Evolutionary conservation across 495 filamentous ascomycete species (phyloP), one percentile per base, ranked within the genome.

Genomic region (Sordaria brevicollis): DNA sequence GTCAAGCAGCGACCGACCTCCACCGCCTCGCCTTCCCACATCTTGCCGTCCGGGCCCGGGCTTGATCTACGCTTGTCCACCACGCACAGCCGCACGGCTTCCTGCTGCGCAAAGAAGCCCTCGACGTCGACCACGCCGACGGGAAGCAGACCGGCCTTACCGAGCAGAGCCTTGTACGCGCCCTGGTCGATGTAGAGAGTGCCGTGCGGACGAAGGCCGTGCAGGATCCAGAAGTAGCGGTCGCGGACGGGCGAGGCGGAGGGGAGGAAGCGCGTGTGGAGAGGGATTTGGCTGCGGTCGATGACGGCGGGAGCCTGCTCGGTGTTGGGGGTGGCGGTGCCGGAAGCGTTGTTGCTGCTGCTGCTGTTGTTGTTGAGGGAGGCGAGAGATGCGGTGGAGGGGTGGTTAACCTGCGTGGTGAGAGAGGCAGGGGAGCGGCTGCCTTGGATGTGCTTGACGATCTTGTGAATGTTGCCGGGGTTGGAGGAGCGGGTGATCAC

Each of bases 201-300:
- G 1, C 95, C 95, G 72, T 95, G 93, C 3, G 96, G 92, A 4
- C 90, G 89, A n/a, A 98, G 87, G 33, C 95, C 95, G 76, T 99
- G 91, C 0, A 98, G 88, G 65, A 99, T 88, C 95, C 96, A 98
- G 85, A 99, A 97, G 73, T 93, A 92, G 65, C 93, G 90, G 74
- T 97, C 95, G 43, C 93, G 89, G 33, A 99, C 93, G 0, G 94
- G 93, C 31, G 91, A 87, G 1, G 87, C 84, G n/a, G 92, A 92
- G 5, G 93, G 93, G 17, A 97, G 85, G 81, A 99, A 99, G 68
- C 95, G 89, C 15, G 95, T 99, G 74, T 99, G 95, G 0, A 97
- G 83, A 1, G 94, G 94, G 69, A 76, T 76, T 15, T 65, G 76
- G 38, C 74, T 70, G 35, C 69, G 21, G 33, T 57, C 17, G 69